Conservation (phyloP, 1,139 yeast species). For the Suhomyces atakaporum region DNA sequence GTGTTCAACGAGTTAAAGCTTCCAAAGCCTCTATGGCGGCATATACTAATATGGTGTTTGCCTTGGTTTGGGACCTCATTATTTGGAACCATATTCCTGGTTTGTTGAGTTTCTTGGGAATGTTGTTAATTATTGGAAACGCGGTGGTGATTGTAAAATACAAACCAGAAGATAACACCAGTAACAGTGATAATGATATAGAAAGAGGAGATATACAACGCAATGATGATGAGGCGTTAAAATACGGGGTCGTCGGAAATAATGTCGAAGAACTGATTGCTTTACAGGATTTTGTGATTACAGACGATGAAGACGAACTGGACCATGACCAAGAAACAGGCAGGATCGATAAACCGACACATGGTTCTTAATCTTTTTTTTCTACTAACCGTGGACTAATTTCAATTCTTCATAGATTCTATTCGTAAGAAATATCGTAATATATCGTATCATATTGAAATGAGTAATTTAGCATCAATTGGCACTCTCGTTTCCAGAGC, state of each 20-base stretch:
- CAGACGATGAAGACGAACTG: constrained; percentile 16
- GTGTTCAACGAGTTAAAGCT: constrained; percentile 80
- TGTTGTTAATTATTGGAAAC: constrained; percentile 62
- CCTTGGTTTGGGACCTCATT: constrained; percentile 72
- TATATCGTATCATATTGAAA: too few relatives aligned
- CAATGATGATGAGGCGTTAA: constrained; percentile 4
- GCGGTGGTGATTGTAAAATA: constrained; percentile 61
- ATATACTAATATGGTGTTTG: constrained; percentile 77
- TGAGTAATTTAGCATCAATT: too few relatives aligned
- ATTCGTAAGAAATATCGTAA: too few relatives aligned
- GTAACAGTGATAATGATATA: constrained; percentile 3
- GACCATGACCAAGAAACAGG: constrained; percentile 1
- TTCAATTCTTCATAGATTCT: background rate
- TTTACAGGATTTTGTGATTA: constrained; percentile 20
- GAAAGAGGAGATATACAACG: constrained; percentile 6
- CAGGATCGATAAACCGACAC: background rate
- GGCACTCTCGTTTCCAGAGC: too few relatives aligned
- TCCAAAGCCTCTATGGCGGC: constrained; percentile 74
- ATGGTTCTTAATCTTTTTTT: background rate
- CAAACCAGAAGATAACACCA: constrained; percentile 36
- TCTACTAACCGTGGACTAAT: background rate
- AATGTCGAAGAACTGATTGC: constrained; percentile 18
- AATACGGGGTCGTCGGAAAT: constrained; percentile 10
- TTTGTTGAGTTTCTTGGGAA: constrained; percentile 67
- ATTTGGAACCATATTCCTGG: constrained; percentile 78